phyloP scores from a whole-genome alignment of 2,329 filamentous ascomycete species.

The Aspergillus proliferans region DNA sequence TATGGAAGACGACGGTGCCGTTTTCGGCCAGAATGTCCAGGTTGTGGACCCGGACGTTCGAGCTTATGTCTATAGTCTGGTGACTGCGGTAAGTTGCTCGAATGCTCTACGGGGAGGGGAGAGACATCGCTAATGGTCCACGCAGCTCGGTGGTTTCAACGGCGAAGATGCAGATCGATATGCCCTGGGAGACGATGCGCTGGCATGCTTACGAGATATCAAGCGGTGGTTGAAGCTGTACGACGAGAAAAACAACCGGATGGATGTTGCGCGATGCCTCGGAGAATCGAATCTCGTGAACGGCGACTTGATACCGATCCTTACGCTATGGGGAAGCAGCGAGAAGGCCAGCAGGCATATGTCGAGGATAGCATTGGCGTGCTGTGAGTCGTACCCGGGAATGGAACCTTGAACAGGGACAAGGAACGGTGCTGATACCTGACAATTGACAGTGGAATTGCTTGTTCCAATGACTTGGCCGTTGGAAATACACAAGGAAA shows the following conservation, averaged over 20 bases:
- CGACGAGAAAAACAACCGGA: slow-evolving; percentile 85
- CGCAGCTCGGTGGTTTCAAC: slow-evolving; percentile 75
- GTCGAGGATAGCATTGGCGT: slow-evolving; percentile 73
- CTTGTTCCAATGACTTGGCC: slow-evolving; percentile 94
- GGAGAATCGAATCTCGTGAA: slow-evolving; percentile 88
- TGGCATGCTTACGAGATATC: slow-evolving; percentile 85
- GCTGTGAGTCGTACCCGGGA: slow-evolving; percentile 42
- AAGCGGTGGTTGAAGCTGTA: slow-evolving; percentile 93
- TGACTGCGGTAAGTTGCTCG: slow-evolving; percentile 68
- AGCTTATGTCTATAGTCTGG: slow-evolving; percentile 86
- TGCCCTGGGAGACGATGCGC: slow-evolving; percentile 83
- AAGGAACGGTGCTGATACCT: slow-evolving; percentile 14
- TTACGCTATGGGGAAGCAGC: slow-evolving; percentile 72
- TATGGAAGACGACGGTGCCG: slow-evolving; percentile 30
- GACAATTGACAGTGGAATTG: slow-evolving; percentile 58
- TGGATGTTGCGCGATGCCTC: slow-evolving; percentile 90
- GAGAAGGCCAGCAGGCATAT: slow-evolving; percentile 67
- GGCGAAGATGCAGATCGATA: slow-evolving; percentile 76
- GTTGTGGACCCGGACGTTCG: slow-evolving; percentile 86
- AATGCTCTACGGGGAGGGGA: neutral
- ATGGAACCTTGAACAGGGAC: neutral
- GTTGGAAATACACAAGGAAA: slow-evolving; percentile 70
- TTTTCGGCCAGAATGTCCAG: slow-evolving; percentile 40
- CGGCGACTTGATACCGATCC: slow-evolving; percentile 82
- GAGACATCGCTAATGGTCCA: slow-evolving; percentile 3